Base-by-base conservation (phyloP, 75 land plant species). In the Gnetum montanum region DNA sequence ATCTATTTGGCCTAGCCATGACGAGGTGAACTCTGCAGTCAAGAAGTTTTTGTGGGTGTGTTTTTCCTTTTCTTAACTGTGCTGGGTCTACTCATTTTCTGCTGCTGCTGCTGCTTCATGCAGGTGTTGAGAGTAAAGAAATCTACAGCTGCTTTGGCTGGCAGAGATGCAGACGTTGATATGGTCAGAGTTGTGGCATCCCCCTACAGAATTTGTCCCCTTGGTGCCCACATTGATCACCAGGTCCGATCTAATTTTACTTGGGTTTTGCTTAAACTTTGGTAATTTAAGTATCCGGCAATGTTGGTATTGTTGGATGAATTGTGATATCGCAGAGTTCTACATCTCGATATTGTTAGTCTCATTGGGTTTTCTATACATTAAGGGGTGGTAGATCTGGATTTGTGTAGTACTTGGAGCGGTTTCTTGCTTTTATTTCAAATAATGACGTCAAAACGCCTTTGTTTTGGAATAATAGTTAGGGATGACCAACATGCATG, bases 221-320 rank as follows among this genome's bases (percentile, higher is more conserved):
- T 94, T 28, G 98, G 98, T 34, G 98, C 98, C 43, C 98, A 94
- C 68, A 85, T 94, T 63, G 98, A 94, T 69, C 98, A 94, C 56
- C 98, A 94, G 97, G 96, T 86, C n/a, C n/a, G n/a, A n/a, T n/a
- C n/a, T n/a, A n/a, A n/a, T n/a, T n/a, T 29, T 7, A 58, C 3
- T 16, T n/a, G 51, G n/a, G n/a, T 26, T 37, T 25, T 7, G 7
- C 16, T 19, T 11, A 4, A 23, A 29, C 16, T 45, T 31, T 19
- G 8, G 8, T 19, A 30, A 29, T 12, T 54, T 22, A 54, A 10
- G 10, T 47, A 10, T 8, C 4, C 12, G 7, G 10, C 3, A 24
- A 23, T 47, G 49, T 10, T 23, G 4, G 22, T 3, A 46, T 16
- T 19, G 48, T 10, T 25, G 38, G 6, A 10, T 36, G 6, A 36